Conservation (phyloP, 192 early-diverging fungal genomes). For the Fimicolochytrium jonesii region DNA sequence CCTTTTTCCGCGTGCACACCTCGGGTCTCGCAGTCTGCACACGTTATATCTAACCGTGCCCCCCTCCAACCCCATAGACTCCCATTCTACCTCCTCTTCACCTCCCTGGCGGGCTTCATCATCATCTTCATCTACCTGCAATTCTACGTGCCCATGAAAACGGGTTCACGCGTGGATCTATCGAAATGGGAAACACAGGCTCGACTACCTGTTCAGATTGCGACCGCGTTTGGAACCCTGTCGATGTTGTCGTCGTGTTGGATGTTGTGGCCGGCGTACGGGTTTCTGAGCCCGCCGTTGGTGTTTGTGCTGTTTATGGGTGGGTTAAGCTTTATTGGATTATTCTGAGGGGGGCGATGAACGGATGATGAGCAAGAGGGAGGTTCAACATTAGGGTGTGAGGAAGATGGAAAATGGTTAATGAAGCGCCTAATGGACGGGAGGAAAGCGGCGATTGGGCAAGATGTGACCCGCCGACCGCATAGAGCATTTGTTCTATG, state of each 20-base stretch:
- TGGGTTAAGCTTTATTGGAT: constrained; percentile 18
- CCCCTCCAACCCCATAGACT: constrained; percentile 2
- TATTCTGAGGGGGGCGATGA: constrained; percentile 24
- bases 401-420: too few relatives aligned
- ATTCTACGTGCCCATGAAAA: constrained; percentile 22
- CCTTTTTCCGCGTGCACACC: neutral
- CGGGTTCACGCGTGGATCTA: constrained; percentile 16
- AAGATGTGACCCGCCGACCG: too few relatives aligned
- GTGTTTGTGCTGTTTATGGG: constrained; percentile 28
- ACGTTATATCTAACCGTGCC: neutral
- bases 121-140: constrained; percentile 24
- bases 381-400: too few relatives aligned
- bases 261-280: constrained; percentile 31
- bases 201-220: constrained; percentile 20
- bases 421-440: too few relatives aligned
- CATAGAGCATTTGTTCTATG: too few relatives aligned
- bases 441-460: too few relatives aligned
- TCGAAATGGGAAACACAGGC: constrained; percentile 29
- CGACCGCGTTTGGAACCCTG: constrained; percentile 18
- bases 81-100: constrained; percentile 25
- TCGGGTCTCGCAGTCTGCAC: neutral
- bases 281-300: constrained; percentile 15
- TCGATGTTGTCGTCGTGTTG: constrained; percentile 2
- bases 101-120: constrained; percentile 18
- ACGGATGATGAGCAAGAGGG: too few relatives aligned